A percentile compares a stretch with the other conserved stretches of the same genome.
These are phyloP conservation scores for Talaromyces amestolkiae DNA, from an alignment of 2,329 filamentous ascomycete genomes.

Conservation along the genomic window DNA sequence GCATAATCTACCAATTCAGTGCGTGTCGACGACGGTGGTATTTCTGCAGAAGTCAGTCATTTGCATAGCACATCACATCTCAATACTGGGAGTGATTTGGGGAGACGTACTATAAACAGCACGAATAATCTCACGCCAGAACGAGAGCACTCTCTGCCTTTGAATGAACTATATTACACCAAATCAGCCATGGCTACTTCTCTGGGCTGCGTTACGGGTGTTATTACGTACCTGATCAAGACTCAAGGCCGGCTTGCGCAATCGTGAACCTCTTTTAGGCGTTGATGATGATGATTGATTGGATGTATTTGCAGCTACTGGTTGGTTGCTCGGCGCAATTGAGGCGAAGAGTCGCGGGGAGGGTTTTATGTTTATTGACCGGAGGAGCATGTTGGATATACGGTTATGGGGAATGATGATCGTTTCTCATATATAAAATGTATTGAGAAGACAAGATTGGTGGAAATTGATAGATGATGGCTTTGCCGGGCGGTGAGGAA, in stretches of 20 bases:
- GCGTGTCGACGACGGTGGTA: constrained; percentile 41
- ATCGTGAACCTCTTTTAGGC: background rate
- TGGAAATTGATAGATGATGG: background rate
- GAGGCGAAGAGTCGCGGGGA: constrained; percentile 13
- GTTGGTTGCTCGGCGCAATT: constrained; percentile 8
- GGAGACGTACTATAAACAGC: constrained; percentile 19
- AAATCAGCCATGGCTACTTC: background rate
- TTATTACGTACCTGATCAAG: constrained; percentile 18
- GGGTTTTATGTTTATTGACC: constrained; percentile 1
- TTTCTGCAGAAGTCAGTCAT: constrained; percentile 28
- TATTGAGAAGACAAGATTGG: background rate
- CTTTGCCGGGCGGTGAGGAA: constrained; percentile 6
- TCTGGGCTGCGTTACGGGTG: no score
- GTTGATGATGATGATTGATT: background rate
- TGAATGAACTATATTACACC: constrained; percentile 16
- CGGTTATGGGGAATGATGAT: no score
- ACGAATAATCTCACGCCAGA: constrained; percentile 21
- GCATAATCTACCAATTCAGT: constrained; percentile 44
- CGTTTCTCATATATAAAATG: no score
- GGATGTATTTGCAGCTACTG: constrained; percentile 4
- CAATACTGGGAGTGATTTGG: background rate
- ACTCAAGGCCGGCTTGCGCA: constrained; percentile 14
- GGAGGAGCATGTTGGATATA: background rate
- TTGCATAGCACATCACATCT: background rate
- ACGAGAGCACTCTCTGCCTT: constrained; percentile 18